Base-by-base conservation (phyloP, 192 early-diverging fungal genomes). In the Oehlia diaphana region DNA sequence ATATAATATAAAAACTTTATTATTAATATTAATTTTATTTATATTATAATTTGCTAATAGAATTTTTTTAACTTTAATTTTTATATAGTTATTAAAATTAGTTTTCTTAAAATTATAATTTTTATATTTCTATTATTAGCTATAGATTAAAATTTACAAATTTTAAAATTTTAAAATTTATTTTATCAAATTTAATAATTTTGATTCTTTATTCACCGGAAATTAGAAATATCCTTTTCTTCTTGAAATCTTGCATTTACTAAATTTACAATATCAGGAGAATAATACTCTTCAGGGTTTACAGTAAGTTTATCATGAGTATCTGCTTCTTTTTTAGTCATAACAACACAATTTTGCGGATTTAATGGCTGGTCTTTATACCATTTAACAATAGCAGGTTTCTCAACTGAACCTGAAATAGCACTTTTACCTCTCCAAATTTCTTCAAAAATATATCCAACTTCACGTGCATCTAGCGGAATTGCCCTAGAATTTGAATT, bases 361-460 rank as follows among this genome's bases (percentile, higher is more conserved):
- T 83, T 78, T 70, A 93, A 86, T 12, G 94, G 95, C 73, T 89
- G 82, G 10, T 84, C 78, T 10, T 83, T 82, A 67, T 94, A 87
- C 97, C 97, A 99, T 53, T 95, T 87, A 2, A 87, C 87, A 9
- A 99, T 82, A 0, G 92, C 85, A 9, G 94, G 84, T 79, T 93
- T 93, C 63, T 96, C 93, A 39, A 84, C 89, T 2, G 90, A 82
- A 8, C 93, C 92, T 1, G 95, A 95, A 9, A 97, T 42, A 2
- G 90, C 92, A 78, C 93, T 94, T 72, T 91, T 88, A 14, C 95
- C 93, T 37, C 90, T 87, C 91, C 94, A 98, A 63, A 96, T 91
- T 81, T 98, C 95, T 78, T 99, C 97, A 61, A 96, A 88, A 44
- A 96, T 89, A 81, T 95, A 98, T 2, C 90, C 95, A 19, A 94